Conservation (phyloP, 192 early-diverging fungal genomes). For the Gonapodya sp. region DNA sequence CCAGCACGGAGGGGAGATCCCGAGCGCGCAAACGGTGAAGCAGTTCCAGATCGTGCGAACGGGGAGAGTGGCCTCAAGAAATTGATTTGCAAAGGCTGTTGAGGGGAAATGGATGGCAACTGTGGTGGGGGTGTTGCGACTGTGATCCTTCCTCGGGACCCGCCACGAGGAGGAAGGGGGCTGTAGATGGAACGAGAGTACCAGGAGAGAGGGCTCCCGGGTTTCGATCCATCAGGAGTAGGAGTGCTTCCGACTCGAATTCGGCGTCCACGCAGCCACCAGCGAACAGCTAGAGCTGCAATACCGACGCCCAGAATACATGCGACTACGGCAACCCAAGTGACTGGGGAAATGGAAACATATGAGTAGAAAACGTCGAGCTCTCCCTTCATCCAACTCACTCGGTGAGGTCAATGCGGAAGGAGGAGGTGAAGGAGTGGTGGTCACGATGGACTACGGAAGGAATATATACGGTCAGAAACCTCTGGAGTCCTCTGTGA, state of each 20-base stretch:
- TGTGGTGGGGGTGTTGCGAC: background rate
- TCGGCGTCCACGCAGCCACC: background rate
- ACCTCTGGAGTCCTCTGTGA: too few species aligned
- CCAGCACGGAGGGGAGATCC: too few species aligned
- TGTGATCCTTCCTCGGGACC: background rate
- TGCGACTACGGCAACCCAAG: background rate
- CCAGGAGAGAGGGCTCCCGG: background rate
- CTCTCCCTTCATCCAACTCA: background rate
- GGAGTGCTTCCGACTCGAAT: background rate
- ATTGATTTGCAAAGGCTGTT: background rate
- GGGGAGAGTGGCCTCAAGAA: background rate
- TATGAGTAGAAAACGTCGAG: too few species aligned
- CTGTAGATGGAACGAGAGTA: background rate
- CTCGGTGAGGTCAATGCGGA: background rate
- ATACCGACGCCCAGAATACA: background rate
- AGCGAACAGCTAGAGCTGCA: background rate
- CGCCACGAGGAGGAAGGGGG: background rate
- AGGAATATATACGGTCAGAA: background rate
- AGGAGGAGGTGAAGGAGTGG: background rate
- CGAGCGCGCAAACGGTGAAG: too few species aligned
- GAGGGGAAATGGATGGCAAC: background rate
- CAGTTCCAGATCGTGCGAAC: background rate
- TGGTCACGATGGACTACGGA: background rate
- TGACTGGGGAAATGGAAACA: background rate
- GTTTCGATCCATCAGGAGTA: background rate